These are phyloP conservation scores for Penicillium manginii DNA, from an alignment of 495 filamentous ascomycete species.

Conservation along the genomic window DNA sequence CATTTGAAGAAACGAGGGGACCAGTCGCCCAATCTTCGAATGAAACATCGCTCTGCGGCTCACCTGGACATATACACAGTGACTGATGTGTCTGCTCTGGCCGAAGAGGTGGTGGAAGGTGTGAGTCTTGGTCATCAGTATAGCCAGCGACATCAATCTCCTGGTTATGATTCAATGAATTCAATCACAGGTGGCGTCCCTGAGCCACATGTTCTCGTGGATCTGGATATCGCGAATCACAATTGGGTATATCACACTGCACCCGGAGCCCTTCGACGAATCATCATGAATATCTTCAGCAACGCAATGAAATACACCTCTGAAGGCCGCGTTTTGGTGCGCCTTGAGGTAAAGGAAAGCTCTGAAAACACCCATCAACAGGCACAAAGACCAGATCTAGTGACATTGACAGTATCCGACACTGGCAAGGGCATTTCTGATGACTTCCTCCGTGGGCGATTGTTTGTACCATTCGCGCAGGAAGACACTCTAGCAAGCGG, in stretches of 20 bases:
- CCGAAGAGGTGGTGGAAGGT: constrained; percentile 53
- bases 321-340: constrained; percentile 64
- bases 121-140: constrained; percentile 53
- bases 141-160: constrained; percentile 16
- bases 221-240: constrained; percentile 63
- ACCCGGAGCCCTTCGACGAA: constrained; percentile 69
- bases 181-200: not conserved
- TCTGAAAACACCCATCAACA: not conserved
- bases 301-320: constrained; percentile 80
- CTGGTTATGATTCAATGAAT: not conserved
- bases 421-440: constrained; percentile 42
- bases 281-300: constrained; percentile 80
- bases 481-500: constrained; percentile 50
- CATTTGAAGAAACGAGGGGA: constrained; percentile 33
- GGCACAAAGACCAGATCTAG: not conserved
- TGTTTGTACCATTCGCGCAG: constrained; percentile 54
- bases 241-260: constrained; percentile 65
- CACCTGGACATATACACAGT: constrained; percentile 44
- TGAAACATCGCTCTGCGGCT: constrained; percentile 29
- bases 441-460: constrained; percentile 44
- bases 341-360: constrained; percentile 45
- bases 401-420: constrained; percentile 22
- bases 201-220: constrained; percentile 52
- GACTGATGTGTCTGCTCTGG: constrained; percentile 38
- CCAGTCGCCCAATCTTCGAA: constrained; percentile 21